Base-by-base conservation (phyloP, 139 green algal species). In the Ettlia oleoabundans region DNA sequence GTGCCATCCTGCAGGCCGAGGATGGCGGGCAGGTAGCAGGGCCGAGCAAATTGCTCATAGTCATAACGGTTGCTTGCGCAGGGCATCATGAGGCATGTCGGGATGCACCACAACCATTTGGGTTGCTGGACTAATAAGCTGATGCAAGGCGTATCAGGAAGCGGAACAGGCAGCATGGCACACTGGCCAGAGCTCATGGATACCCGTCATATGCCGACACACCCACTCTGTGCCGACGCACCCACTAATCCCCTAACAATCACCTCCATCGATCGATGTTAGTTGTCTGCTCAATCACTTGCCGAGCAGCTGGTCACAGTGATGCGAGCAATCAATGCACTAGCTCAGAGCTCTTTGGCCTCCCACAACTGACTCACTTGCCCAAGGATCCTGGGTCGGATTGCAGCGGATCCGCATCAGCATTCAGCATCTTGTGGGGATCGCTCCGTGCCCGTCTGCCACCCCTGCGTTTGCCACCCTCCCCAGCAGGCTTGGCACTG, bases 401-500 rank as follows among this genome's bases (percentile, higher is more conserved):
- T 15, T 35, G 9, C n/a, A 77, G 52, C 3, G 70, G 70, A 3
- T 77, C 70, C 5, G 22, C 42, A 30, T 77, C 70, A 30, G 52
- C 42, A 19, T 77, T 77, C 42, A 77, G 70, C 70, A 77, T 33
- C 2, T 43, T 40, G 42, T 63, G 70, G 19, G 70, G 70, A 19
- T 77, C 65, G 7, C 35, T 63, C 42, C 43, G 43, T 7, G 21
- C 18, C 24, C 70, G 4, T 10, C 43, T 26, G 10, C 68, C 68
- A 24, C 70, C 28, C 38, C 42, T n/a, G 42, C 28, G 41, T 2
- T 52, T 32, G 28, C 38, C 28, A 42, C n/a, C 41, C n/a, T n/a
- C n/a, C n/a, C n/a, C n/a, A 47, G 26, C 24, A 37, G 15, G 21
- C 65, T 21, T 37, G 28, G 37, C 55, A 28, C 21, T 76, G 68